Evolutionary conservation across 179 eudicot species (phyloP).

Genomic region (Dionaea muscipula): DNA sequence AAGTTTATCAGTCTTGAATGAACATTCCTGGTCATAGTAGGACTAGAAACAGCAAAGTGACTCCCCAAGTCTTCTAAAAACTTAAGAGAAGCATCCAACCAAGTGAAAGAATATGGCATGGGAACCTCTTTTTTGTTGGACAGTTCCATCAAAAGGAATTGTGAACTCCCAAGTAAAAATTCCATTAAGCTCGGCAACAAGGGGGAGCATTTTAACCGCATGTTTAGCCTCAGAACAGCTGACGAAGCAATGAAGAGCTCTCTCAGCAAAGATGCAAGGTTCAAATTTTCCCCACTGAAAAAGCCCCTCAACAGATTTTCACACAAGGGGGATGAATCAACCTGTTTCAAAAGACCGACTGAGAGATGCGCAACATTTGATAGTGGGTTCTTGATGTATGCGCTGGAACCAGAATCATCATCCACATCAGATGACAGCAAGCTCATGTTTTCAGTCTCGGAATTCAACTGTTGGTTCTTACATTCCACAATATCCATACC

Average conservation of each 20-base stretch:
- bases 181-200: conserved; percentile 32
- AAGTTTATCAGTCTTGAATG: conserved; percentile 51
- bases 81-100: conserved; percentile 57
- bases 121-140: conserved; percentile 29
- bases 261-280: conserved; percentile 54
- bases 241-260: conserved; percentile 61
- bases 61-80: conserved; percentile 68
- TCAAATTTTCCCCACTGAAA: conserved; percentile 48
- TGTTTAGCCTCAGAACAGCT: conserved; percentile 53
- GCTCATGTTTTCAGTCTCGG: conserved; percentile 12
- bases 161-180: conserved; percentile 39
- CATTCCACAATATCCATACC: conserved; percentile 9
- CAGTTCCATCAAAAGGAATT: conserved; percentile 42
- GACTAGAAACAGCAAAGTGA: conserved; percentile 31
- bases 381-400: conserved; percentile 15
- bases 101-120: conserved; percentile 32
- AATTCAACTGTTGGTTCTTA: conserved; percentile 16
- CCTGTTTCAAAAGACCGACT: conserved; percentile 21
- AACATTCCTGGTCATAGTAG: conserved; percentile 26
- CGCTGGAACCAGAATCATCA: conserved; percentile 9
- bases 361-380: conserved; percentile 12
- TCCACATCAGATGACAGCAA: conserved; percentile 6
- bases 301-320: conserved; percentile 37
- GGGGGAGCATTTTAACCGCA: conserved; percentile 34
- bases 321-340: conserved; percentile 24